Conservation (phyloP, 495 filamentous ascomycete genomes). For the Xylaria telfairii region DNA sequence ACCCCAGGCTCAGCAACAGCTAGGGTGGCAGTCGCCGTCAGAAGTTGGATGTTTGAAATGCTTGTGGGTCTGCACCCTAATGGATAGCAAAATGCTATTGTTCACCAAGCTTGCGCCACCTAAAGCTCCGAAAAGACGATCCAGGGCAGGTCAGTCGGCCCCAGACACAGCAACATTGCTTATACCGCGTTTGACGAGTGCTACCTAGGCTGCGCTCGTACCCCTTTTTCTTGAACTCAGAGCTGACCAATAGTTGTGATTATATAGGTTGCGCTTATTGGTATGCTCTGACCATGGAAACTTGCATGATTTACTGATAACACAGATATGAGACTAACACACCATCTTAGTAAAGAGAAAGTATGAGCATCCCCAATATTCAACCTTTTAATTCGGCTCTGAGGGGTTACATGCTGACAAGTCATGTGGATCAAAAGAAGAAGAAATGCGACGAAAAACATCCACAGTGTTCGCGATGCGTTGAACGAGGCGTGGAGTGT, state of each 20-base stretch:
- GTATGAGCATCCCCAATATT: constrained; percentile 31
- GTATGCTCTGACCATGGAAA: constrained; percentile 46
- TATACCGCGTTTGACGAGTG: neutral
- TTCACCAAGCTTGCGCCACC: constrained; percentile 63
- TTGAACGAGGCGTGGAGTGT: constrained; percentile 59
- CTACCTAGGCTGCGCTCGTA: constrained; percentile 4
- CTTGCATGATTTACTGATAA: constrained; percentile 14
- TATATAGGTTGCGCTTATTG: constrained; percentile 62
- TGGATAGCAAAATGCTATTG: constrained; percentile 56
- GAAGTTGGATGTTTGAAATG: constrained; percentile 17
- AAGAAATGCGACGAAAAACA: constrained; percentile 70
- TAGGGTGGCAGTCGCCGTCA: neutral
- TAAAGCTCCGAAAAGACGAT: constrained; percentile 65
- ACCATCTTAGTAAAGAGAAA: constrained; percentile 55
- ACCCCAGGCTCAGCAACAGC: constrained; percentile 6
- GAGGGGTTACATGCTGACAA: constrained; percentile 26
- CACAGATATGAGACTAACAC: constrained; percentile 27
- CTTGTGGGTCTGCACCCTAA: constrained; percentile 12
- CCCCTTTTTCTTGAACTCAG: neutral
- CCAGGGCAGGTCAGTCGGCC: constrained; percentile 62
- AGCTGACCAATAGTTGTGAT: constrained; percentile 29
- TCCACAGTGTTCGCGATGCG: constrained; percentile 63
- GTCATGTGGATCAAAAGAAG: constrained; percentile 48
- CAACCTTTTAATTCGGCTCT: neutral
- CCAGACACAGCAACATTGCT: neutral